Conservation (phyloP, 1,284 basidiomycete species). For the Leccinum glutinopallens region DNA sequence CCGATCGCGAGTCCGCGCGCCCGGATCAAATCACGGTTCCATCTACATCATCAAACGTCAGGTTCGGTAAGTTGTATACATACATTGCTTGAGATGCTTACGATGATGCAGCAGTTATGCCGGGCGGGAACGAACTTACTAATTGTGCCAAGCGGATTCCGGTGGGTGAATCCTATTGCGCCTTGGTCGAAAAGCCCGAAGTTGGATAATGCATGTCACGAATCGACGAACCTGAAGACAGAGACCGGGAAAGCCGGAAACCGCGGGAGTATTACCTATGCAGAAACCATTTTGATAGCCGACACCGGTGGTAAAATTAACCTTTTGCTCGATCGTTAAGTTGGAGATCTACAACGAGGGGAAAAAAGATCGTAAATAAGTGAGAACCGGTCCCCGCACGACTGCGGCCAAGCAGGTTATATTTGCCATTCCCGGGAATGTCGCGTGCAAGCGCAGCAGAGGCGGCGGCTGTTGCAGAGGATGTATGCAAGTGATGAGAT, state of each 20-base stretch:
- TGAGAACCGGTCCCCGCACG: slow-evolving; percentile 36
- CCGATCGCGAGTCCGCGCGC: slow-evolving; percentile 72
- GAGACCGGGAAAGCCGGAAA: slow-evolving; percentile 33
- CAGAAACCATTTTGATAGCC: slow-evolving; percentile 42
- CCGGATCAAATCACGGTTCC: slow-evolving; percentile 48
- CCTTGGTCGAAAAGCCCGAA: not conserved
- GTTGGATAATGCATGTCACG: slow-evolving; percentile 25
- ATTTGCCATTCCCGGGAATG: slow-evolving; percentile 75
- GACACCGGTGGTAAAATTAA: slow-evolving; percentile 42
- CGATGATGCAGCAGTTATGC: slow-evolving; percentile 56
- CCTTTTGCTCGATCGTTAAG: slow-evolving; percentile 46
- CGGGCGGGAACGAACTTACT: slow-evolving; percentile 52
- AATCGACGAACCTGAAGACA: slow-evolving; percentile 32
- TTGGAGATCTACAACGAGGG: slow-evolving; percentile 31
- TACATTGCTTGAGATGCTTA: slow-evolving; percentile 35
- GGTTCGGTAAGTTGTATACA: not conserved
- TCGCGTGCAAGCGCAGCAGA: slow-evolving; percentile 81
- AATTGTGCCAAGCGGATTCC: slow-evolving; percentile 45
- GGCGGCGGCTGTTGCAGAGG: slow-evolving; percentile 83
- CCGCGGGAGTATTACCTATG: slow-evolving; percentile 44
- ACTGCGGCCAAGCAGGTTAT: slow-evolving; percentile 63
- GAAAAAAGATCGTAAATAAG: not conserved
- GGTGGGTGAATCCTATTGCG: slow-evolving; percentile 50
- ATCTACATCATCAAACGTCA: slow-evolving; percentile 18
- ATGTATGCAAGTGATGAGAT: slow-evolving; percentile 71